Percentiles rank a stretch among this genome's conserved stretches.
Evolutionary conservation across 2,329 filamentous ascomycete genomes (phyloP).

Genomic region (Gnomoniopsis smithogilvyi): DNA sequence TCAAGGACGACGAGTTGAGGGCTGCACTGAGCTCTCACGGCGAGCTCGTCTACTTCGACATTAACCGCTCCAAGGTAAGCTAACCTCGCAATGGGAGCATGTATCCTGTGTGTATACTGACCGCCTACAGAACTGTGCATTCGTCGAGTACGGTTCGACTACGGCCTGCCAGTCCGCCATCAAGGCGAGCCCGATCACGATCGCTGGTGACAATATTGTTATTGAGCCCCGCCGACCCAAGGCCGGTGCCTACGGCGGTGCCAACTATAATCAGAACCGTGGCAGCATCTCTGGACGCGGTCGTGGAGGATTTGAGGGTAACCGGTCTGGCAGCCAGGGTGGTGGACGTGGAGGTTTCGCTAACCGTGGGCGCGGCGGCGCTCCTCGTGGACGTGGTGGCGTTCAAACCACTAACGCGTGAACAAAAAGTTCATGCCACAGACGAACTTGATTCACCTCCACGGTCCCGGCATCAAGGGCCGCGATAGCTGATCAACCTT

Average conservation of each 20-base stretch:
- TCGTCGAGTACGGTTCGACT: conserved; percentile 83
- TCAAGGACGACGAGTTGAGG: conserved; percentile 68
- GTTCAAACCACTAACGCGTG: conserved; percentile 51
- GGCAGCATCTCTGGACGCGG: conserved; percentile 61
- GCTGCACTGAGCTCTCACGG: conserved; percentile 69
- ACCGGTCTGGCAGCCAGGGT: conserved; percentile 58
- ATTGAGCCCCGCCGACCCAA: conserved; percentile 89
- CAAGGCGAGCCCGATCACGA: conserved; percentile 77
- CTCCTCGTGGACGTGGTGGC: conserved; percentile 62
- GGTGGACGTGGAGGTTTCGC: conserved; percentile 68
- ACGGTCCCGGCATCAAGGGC: background rate
- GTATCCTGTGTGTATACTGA: conserved; percentile 21
- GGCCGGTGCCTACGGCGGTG: conserved; percentile 65
- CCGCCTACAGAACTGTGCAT: conserved; percentile 78
- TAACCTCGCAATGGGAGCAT: background rate
- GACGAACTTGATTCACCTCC: background rate
- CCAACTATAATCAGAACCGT: conserved; percentile 61
- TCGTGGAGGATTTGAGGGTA: conserved; percentile 62
- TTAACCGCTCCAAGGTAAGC: conserved; percentile 78
- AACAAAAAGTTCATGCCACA: conserved; percentile 15
- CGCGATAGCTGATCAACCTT: conserved; percentile 5
- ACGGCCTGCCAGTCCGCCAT: conserved; percentile 82
- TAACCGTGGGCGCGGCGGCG: conserved; percentile 55
- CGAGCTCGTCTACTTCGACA: conserved; percentile 69
- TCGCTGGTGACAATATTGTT: conserved; percentile 77